Evolutionary conservation across 768 basidiomycete genomes (phyloP).

Genomic region (Suillus fuscotomentosus): DNA sequence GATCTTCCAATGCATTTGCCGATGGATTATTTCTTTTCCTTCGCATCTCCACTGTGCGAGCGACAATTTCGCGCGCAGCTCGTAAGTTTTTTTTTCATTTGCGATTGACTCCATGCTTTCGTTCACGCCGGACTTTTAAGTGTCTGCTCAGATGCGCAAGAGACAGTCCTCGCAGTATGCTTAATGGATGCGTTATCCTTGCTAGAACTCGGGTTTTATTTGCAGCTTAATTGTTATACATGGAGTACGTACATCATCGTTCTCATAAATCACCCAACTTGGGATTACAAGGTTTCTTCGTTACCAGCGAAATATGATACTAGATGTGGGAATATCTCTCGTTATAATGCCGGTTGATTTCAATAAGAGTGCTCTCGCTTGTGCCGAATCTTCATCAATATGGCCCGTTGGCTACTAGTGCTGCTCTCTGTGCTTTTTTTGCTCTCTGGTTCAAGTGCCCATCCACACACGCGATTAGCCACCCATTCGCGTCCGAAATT

Average conservation of each 20-base stretch:
- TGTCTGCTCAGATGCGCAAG: background rate
- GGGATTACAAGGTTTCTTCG: background rate
- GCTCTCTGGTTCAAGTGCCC: background rate
- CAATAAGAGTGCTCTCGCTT: background rate
- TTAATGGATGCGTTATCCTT: background rate
- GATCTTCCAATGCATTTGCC: background rate
- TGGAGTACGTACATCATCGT: background rate
- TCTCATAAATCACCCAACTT: background rate
- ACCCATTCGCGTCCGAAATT: slow-evolving; percentile 5
- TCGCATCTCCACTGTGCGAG: background rate
- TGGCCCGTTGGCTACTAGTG: slow-evolving; percentile 5
- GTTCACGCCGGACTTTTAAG: background rate
- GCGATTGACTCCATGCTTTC: background rate
- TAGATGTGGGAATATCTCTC: background rate
- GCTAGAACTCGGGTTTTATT: no score
- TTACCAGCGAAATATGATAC: background rate
- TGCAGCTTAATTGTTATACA: background rate
- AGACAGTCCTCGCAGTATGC: no score
- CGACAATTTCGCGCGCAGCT: background rate
- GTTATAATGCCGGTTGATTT: background rate
- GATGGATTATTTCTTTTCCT: background rate
- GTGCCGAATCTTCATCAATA: background rate
- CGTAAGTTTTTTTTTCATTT: background rate
- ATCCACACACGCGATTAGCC: background rate
- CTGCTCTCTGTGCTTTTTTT: slow-evolving; percentile 1